Percentiles rank a stretch among this genome's conserved stretches.
Conservation (phyloP, 2,329 filamentous ascomycete species). For the Aspergillus bombycis region DNA sequence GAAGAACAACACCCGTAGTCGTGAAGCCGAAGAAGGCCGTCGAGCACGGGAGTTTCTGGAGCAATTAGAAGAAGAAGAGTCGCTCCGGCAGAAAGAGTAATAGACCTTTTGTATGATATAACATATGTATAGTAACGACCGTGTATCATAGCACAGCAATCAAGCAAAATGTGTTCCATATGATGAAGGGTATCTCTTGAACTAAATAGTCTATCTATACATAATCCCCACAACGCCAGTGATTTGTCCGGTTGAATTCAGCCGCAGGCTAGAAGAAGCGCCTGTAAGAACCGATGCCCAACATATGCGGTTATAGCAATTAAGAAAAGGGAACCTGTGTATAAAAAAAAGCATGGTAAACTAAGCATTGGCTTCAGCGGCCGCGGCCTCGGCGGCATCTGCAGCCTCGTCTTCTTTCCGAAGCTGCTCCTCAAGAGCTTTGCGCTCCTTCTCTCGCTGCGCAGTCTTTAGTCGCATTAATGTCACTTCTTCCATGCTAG, state of each 20-base stretch:
- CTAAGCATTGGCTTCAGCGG: constrained; percentile 18
- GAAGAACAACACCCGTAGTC: constrained; percentile 37
- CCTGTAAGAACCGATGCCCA: not conserved
- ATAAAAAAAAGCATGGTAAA: not conserved
- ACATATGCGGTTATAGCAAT: no score
- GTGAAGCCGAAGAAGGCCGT: constrained; percentile 29
- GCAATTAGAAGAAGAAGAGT: constrained; percentile 40
- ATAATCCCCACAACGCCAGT: constrained; percentile 1
- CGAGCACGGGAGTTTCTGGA: constrained; percentile 42
- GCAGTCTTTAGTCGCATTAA: constrained; percentile 62
- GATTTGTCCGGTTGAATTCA: not conserved
- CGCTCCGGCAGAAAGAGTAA: constrained; percentile 30
- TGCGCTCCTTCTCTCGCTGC: constrained; percentile 57
- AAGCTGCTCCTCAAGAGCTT: constrained; percentile 57
- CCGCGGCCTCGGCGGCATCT: constrained; percentile 36
- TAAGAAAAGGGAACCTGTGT: not conserved
- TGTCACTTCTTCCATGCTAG: constrained; percentile 52
- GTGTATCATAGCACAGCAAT: constrained; percentile 24
- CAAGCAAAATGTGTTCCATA: not conserved
- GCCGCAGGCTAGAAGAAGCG: not conserved
- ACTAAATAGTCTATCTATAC: constrained; percentile 1
- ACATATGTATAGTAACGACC: constrained; percentile 26
- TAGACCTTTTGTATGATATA: constrained; percentile 11
- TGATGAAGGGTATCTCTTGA: constrained; percentile 28
- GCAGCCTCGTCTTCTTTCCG: constrained; percentile 52